Conservation (phyloP, 805 yeast species). For the Starmerella tilneyi region DNA sequence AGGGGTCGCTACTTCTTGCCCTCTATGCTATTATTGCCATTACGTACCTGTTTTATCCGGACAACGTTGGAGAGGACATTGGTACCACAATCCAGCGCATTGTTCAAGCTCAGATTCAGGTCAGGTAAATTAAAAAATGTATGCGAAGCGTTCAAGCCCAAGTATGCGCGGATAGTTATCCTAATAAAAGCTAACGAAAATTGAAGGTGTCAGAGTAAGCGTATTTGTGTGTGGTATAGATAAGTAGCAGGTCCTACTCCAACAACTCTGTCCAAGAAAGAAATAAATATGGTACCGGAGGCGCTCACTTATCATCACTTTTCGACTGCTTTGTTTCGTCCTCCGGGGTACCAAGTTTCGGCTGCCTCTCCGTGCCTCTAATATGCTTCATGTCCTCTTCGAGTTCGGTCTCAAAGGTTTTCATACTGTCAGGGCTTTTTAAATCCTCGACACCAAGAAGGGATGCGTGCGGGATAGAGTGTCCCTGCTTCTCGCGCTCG, state of each 20-base stretch:
- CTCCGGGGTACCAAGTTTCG: neutral
- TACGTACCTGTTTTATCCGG: constrained; percentile 81
- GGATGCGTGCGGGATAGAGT: constrained; percentile 30
- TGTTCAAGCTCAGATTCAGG: neutral
- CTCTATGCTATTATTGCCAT: constrained; percentile 80
- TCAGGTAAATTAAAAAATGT: too few species aligned
- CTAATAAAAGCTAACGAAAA: too few species aligned
- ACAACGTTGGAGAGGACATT: constrained; percentile 12
- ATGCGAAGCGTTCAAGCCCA: neutral
- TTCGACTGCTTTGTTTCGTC: neutral
- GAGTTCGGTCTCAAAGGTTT: constrained; percentile 19
- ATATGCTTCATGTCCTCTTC: constrained; percentile 14
- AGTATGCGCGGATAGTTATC: too few species aligned
- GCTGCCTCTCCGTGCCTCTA: neutral
- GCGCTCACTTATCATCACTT: too few species aligned
- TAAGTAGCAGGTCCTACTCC: too few species aligned
- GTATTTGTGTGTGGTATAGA: too few species aligned
- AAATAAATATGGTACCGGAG: too few species aligned
- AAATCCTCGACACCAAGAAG: constrained; percentile 27
- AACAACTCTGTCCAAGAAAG: too few species aligned
- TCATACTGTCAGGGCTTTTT: constrained; percentile 12
- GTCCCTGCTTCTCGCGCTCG: constrained; percentile 19
- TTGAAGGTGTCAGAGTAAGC: too few species aligned
- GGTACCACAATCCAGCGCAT: constrained; percentile 1
- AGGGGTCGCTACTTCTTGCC: constrained; percentile 84